phyloP scores from a whole-genome alignment of 768 basidiomycete genomes.

The Hericium coralloides region DNA sequence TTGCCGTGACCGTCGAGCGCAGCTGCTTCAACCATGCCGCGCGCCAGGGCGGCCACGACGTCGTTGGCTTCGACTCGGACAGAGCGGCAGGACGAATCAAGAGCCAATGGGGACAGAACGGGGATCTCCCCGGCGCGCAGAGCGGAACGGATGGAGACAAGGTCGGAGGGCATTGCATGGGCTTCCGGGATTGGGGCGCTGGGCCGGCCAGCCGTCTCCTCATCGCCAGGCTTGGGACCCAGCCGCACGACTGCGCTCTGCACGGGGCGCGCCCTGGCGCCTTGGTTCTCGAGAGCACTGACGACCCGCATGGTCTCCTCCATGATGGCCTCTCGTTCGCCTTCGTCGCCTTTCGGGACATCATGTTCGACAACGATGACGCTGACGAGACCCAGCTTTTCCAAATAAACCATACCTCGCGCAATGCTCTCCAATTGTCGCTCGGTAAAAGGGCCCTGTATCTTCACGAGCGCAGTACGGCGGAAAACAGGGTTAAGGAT shows the following conservation, averaged over 20 bases:
- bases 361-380: slow-evolving; percentile 95
- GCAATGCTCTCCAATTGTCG: slow-evolving; percentile 90
- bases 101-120: slow-evolving; percentile 85
- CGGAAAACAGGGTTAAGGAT: slow-evolving; percentile 77
- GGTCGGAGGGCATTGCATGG: slow-evolving; percentile 72
- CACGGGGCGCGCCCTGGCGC: slow-evolving; percentile 81
- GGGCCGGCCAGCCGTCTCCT: slow-evolving; percentile 22
- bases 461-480: slow-evolving; percentile 90
- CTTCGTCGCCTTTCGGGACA: slow-evolving; percentile 54
- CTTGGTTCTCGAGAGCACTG: slow-evolving; percentile 71
- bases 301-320: slow-evolving; percentile 86
- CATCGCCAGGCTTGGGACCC: slow-evolving; percentile 60
- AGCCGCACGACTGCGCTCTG: slow-evolving; percentile 80
- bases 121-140: slow-evolving; percentile 93
- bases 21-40: slow-evolving; percentile 64
- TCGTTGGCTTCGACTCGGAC: slow-evolving; percentile 82
- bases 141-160: slow-evolving; percentile 80
- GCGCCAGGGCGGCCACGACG: slow-evolving; percentile 78
- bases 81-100: slow-evolving; percentile 85
- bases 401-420: slow-evolving; percentile 88
- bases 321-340: slow-evolving; percentile 55
- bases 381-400: slow-evolving; percentile 90
- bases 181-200: slow-evolving; percentile 50
- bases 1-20: slow-evolving; percentile 34
- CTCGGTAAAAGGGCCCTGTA: slow-evolving; percentile 93